These are phyloP conservation scores for Bremia lactucae DNA, from an alignment of 352 stramenopile species.

Conservation along the genomic window DNA sequence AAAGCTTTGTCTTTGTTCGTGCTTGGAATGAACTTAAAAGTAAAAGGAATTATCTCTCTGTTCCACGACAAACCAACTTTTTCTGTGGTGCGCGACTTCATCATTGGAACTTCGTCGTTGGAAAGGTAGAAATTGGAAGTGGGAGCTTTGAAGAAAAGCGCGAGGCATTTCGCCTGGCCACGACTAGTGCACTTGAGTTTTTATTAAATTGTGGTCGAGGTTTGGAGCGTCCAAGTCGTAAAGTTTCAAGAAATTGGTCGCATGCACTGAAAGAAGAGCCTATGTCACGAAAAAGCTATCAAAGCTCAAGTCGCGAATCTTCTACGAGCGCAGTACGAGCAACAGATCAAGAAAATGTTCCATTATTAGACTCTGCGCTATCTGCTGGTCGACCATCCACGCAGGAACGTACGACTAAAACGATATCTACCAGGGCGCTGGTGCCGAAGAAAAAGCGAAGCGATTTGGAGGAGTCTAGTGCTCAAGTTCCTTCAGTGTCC, in stretches of 20 bases:
- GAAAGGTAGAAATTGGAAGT: constrained; percentile 59
- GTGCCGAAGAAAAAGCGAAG: no score
- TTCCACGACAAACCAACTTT: constrained; percentile 38
- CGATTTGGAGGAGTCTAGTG: no score
- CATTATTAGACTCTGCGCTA: neutral
- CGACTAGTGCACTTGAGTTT: constrained; percentile 31
- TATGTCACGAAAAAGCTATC: constrained; percentile 1
- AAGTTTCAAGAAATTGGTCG: constrained; percentile 4
- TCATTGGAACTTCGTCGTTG: constrained; percentile 54
- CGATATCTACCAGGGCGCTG: no score
- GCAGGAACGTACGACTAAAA: neutral
- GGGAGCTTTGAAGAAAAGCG: constrained; percentile 45
- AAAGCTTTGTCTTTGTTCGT: constrained; percentile 37
- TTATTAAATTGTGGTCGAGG: constrained; percentile 15
- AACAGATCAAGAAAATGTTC: constrained; percentile 1
- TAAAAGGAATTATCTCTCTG: constrained; percentile 16
- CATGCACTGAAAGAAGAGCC: neutral
- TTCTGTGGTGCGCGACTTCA: constrained; percentile 34
- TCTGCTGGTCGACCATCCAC: neutral
- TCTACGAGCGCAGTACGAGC: neutral
- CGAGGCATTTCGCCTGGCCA: constrained; percentile 36
- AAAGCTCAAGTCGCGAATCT: constrained; percentile 11
- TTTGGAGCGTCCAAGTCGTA: constrained; percentile 1
- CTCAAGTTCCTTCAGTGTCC: no score
- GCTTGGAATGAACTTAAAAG: constrained; percentile 48